Base-by-base conservation (phyloP, 345 rosid species). In the Arabidopsis suecica region DNA sequence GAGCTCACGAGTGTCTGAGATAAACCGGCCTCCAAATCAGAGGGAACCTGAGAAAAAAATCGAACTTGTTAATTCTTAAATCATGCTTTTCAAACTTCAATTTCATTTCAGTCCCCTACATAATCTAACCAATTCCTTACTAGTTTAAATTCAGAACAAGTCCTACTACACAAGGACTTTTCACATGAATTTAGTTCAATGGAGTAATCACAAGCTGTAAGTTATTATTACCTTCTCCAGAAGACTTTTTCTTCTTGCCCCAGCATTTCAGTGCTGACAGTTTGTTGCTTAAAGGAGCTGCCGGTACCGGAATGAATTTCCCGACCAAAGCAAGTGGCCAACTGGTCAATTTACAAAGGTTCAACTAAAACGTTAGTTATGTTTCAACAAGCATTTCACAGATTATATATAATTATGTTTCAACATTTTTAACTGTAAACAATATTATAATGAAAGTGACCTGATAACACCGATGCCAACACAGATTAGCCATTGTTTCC, bases 321-420 rank as follows among this genome's bases (percentile, higher is more conserved):
- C 90, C 99, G 2, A 85, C 62, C 13, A 85, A 54, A 7, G 96
- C 99, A 5, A 95, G 91, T 5, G 99, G 99, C 99, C 99, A 95
- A 71, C 99, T 95, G 85, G 1, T 78, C 56, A 67, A 68, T 25
- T 64, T 48, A 47, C 67, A 62, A 30, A 69, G 4, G 9, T 11
- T 54, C 1, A 6, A 41, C 1, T 30, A 7, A 5, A 58, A 49
- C 18, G 50, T 65, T 59, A 58, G 61, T 11, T 33, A 11, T 33
- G 70, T 42, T 68, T 68, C 50, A 34, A 42, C 49, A 47, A 53
- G 9, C 68, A 68, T 50, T 50, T n/a, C 55, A 20, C 23, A 66
- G 2, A 7, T 50, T 11, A 7, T 50, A 11, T 14, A 14, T 25
- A 37, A 1, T 3, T 22, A 42, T 25, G 20, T 38, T 50, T 57